Conservation (phyloP, 441 rosid genomes). For the Lepidium campestre region DNA sequence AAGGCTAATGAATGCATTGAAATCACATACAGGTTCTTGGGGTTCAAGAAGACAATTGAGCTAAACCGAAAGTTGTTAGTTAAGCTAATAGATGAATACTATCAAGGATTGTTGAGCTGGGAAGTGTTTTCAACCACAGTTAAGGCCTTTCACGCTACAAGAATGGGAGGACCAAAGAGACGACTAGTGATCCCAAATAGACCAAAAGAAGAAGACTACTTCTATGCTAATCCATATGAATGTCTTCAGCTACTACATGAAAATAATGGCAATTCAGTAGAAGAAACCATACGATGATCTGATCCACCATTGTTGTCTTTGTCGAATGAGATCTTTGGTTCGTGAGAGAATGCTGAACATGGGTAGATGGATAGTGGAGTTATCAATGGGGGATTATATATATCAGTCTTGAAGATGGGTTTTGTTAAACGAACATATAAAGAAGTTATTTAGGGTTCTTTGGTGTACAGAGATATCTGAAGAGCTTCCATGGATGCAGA, state of each 20-base stretch:
- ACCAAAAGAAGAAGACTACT: constrained; percentile 75
- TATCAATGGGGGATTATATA: background rate
- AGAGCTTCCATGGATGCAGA: constrained; percentile 16
- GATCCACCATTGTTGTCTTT: background rate
- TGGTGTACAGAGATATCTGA: constrained; percentile 21
- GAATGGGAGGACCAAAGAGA: constrained; percentile 57
- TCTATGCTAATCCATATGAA: constrained; percentile 68
- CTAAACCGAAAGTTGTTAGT: constrained; percentile 55
- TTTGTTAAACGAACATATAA: background rate
- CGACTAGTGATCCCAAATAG: constrained; percentile 44
- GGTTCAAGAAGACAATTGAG: constrained; percentile 63
- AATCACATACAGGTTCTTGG: constrained; percentile 44
- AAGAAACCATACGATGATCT: constrained; percentile 15
- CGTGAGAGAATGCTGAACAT: constrained; percentile 7
- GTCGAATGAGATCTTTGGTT: background rate
- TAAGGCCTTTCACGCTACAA: constrained; percentile 46
- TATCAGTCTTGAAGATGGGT: constrained; percentile 8
- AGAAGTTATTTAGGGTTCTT: constrained; percentile 14
- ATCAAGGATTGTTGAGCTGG: constrained; percentile 47
- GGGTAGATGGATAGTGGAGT: constrained; percentile 13
- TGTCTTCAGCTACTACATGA: constrained; percentile 69
- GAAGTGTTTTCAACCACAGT: constrained; percentile 50
- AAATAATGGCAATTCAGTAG: constrained; percentile 27
- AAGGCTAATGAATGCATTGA: background rate
- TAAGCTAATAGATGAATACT: constrained; percentile 47